phyloP scores from a whole-genome alignment of 225 moss, liverwort and hornwort genomes.

The Takakia lepidozioides region DNA sequence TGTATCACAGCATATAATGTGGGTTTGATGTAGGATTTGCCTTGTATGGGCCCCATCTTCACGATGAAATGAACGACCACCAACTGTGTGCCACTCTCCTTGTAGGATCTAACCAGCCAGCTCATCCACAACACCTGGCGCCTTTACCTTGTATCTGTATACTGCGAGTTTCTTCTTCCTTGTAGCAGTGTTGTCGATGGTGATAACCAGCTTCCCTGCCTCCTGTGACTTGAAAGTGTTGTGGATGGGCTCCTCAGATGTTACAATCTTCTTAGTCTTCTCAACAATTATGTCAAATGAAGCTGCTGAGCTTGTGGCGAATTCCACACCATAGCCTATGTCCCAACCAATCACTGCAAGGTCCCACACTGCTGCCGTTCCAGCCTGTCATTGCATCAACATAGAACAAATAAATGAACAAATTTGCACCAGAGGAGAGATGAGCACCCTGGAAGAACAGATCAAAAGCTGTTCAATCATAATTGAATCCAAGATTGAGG shows the following conservation, averaged over 20 bases:
- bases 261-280: conserved; percentile 26
- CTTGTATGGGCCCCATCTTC: too few relatives aligned
- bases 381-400: conserved; percentile 7
- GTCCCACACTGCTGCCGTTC: conserved; percentile 26
- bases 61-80: too few relatives aligned
- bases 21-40: too few relatives aligned
- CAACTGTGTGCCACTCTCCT: too few relatives aligned
- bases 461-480: background rate
- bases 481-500: background rate
- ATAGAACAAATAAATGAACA: background rate
- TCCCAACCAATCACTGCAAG: conserved; percentile 34
- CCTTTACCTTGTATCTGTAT: conserved; percentile 30
- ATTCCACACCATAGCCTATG: conserved; percentile 37
- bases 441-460: background rate
- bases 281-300: conserved; percentile 19
- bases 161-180: conserved; percentile 36
- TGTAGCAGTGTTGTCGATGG: conserved; percentile 18
- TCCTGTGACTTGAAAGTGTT: conserved; percentile 20
- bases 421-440: too few relatives aligned
- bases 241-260: conserved; percentile 32
- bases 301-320: conserved; percentile 19
- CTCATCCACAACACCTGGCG: conserved; percentile 3
- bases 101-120: too few relatives aligned
- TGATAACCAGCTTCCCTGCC: conserved; percentile 35
- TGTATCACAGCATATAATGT: too few relatives aligned